phyloP scores from a whole-genome alignment of 768 basidiomycete genomes.

The Suillus discolor region DNA sequence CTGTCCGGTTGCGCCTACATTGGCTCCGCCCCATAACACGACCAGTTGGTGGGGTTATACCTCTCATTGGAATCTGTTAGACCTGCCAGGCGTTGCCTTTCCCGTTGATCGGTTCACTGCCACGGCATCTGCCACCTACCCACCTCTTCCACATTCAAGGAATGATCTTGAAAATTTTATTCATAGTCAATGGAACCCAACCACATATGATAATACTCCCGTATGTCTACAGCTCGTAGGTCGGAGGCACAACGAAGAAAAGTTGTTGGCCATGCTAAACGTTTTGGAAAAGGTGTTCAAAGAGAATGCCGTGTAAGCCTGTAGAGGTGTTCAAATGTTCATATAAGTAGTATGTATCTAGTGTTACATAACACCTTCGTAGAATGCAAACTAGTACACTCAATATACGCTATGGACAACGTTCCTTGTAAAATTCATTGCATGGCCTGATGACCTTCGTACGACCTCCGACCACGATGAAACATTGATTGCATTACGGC shows the following conservation, averaged over 20 bases:
- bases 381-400: neutral
- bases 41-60: slow-evolving; percentile 54
- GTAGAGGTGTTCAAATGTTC: neutral
- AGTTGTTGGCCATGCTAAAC: slow-evolving; percentile 45
- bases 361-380: neutral
- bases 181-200: slow-evolving; percentile 42
- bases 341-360: neutral
- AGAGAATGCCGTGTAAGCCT: neutral
- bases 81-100: slow-evolving; percentile 50
- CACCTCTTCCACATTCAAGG: slow-evolving; percentile 27
- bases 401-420: neutral
- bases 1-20: slow-evolving; percentile 46
- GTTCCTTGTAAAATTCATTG: neutral
- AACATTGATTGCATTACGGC: neutral
- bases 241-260: slow-evolving; percentile 52
- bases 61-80: slow-evolving; percentile 55
- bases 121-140: slow-evolving; percentile 18
- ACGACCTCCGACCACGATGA: neutral
- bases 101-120: slow-evolving; percentile 43
- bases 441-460: neutral
- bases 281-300: slow-evolving; percentile 37
- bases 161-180: slow-evolving; percentile 40
- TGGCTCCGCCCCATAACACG: slow-evolving; percentile 50
- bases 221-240: slow-evolving; percentile 53
- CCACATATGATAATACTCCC: slow-evolving; percentile 45